phyloP scores from a whole-genome alignment of 2,329 filamentous ascomycete species.

The Beauveria asiatica region DNA sequence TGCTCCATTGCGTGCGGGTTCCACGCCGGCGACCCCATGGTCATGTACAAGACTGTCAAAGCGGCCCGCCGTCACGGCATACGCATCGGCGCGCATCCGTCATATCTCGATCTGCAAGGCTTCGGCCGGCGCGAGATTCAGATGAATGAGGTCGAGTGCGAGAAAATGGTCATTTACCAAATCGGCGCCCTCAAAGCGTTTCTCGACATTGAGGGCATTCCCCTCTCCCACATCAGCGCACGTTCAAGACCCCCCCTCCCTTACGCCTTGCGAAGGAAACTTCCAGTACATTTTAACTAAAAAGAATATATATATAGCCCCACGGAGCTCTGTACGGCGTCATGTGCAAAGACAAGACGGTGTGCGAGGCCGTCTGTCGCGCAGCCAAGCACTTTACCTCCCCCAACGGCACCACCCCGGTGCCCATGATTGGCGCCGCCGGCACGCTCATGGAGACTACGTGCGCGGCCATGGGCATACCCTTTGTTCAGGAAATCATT shows the following conservation, averaged over 20 bases:
- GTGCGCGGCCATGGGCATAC: neutral
- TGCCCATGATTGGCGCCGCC: slow-evolving; percentile 7
- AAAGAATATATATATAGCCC: neutral
- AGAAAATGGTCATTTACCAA: slow-evolving; percentile 11
- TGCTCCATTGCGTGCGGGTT: slow-evolving; percentile 12
- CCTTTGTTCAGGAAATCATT: slow-evolving; percentile 5
- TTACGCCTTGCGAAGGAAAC: neutral
- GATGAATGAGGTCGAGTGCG: slow-evolving; percentile 8
- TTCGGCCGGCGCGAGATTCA: slow-evolving; percentile 11
- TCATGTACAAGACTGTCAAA: slow-evolving; percentile 10
- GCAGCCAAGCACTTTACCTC: neutral
- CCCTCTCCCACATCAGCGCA: slow-evolving; percentile 13
- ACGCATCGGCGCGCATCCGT: slow-evolving; percentile 11
- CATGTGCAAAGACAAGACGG: slow-evolving; percentile 1
- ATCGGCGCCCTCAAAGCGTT: slow-evolving; percentile 10
- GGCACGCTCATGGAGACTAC: slow-evolving; percentile 3
- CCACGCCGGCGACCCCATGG: slow-evolving; percentile 11
- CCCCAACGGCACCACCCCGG: neutral
- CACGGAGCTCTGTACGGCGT: slow-evolving; percentile 2
- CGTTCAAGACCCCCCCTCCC: neutral
- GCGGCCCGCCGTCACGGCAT: slow-evolving; percentile 6
- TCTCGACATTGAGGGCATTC: slow-evolving; percentile 16
- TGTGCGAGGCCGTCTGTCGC: slow-evolving; percentile 1
- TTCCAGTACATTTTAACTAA: neutral
- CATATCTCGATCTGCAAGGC: slow-evolving; percentile 8